Conservation (phyloP, 306 rosid species). For the Urtica urens region DNA sequence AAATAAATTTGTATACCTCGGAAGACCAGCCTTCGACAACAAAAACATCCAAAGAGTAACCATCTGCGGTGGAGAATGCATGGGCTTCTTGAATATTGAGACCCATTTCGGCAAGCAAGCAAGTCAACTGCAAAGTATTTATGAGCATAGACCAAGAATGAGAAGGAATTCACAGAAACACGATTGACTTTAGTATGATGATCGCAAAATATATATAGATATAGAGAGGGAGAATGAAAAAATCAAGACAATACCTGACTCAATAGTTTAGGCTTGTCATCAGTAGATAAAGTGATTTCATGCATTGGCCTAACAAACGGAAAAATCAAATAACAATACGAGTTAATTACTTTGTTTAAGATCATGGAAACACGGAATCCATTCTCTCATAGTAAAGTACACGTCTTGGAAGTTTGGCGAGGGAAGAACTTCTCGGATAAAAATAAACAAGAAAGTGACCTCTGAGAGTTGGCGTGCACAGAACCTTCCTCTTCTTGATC, state of each 20-base stretch:
- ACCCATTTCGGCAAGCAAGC: constrained; percentile 93
- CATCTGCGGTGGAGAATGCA: constrained; percentile 89
- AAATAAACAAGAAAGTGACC: constrained; percentile 33
- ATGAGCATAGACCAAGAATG: constrained; percentile 3
- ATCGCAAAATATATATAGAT: no score
- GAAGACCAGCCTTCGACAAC: constrained; percentile 98
- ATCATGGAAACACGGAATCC: constrained; percentile 16
- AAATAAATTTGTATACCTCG: constrained; percentile 46
- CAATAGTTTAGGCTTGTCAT: constrained; percentile 93
- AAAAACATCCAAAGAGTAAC: constrained; percentile 94
- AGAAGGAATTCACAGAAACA: neutral
- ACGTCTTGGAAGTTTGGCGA: no score
- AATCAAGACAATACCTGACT: constrained; percentile 78
- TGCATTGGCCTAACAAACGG: constrained; percentile 85
- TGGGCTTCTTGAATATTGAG: constrained; percentile 97
- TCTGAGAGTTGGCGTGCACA: constrained; percentile 43
- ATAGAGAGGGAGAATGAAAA: neutral
- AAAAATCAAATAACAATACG: constrained; percentile 13
- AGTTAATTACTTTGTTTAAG: constrained; percentile 10
- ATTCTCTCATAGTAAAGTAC: no score
- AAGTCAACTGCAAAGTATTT: constrained; percentile 64
- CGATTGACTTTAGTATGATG: no score
- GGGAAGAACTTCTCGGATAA: constrained; percentile 4
- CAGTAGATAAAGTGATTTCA: constrained; percentile 91
- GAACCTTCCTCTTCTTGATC: constrained; percentile 54